A percentile compares a stretch with the other conserved stretches of the same genome.
These are phyloP conservation scores for Phlebiopsis flavidoalba DNA, from an alignment of 768 basidiomycete species.

Conservation along the genomic window DNA sequence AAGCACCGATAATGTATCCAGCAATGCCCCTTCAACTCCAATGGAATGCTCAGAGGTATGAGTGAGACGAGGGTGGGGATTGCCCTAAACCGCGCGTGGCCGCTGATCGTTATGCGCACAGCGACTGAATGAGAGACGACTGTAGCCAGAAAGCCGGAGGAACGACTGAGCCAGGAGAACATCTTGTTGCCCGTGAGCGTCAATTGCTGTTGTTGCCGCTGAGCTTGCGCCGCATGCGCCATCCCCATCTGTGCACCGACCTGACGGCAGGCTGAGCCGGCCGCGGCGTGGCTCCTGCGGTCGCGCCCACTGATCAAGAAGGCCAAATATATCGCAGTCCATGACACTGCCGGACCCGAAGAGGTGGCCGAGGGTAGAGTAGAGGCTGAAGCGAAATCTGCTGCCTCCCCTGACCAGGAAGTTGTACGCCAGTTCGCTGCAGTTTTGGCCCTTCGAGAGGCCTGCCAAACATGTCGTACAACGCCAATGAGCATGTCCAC, in stretches of 20 bases:
- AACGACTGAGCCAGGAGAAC: conserved; percentile 57
- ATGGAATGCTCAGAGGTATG: conserved; percentile 73
- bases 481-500: conserved; percentile 66
- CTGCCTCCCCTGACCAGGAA: conserved; percentile 78
- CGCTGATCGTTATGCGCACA: conserved; percentile 72
- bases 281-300: conserved; percentile 43
- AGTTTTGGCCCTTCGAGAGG: conserved; percentile 76
- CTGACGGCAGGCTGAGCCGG: conserved; percentile 32
- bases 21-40: conserved; percentile 89
- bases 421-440: conserved; percentile 84
- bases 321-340: conserved; percentile 71
- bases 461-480: conserved; percentile 90
- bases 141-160: conserved; percentile 42
- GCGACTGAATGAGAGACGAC: conserved; percentile 72
- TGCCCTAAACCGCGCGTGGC: conserved; percentile 75
- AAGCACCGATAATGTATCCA: conserved; percentile 80
- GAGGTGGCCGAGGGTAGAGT: conserved; percentile 38
- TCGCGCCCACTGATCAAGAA: conserved; percentile 72
- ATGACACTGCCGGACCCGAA: conserved; percentile 61
- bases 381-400: conserved; percentile 61
- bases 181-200: conserved; percentile 64
- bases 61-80: conserved; percentile 76
- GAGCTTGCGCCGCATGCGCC: conserved; percentile 31
- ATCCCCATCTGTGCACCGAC: conserved; percentile 12
- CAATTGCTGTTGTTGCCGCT: conserved; percentile 36